A percentile compares a stretch with the other conserved stretches of the same genome.
These are phyloP conservation scores for Phalaenopsis aphrodite DNA, from an alignment of 106 monocot species.

Conservation along the genomic window DNA sequence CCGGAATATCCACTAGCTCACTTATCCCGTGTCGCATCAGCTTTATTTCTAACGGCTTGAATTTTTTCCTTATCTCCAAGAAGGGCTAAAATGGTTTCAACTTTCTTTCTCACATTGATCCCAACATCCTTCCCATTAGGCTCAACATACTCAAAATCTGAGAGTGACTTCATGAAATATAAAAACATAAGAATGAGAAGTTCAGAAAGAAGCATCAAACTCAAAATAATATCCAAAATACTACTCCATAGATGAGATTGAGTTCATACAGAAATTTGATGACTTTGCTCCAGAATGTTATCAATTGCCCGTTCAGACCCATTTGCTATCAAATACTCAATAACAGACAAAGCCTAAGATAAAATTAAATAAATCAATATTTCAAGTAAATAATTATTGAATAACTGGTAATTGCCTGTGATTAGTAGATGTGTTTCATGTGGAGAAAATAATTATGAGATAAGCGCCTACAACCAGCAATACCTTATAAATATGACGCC, in stretches of 20 bases:
- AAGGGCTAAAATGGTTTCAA: slow-evolving; percentile 65
- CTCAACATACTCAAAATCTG: slow-evolving; percentile 84
- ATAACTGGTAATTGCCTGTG: neutral
- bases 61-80: slow-evolving; percentile 79
- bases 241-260: neutral
- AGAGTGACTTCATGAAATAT: slow-evolving; percentile 51
- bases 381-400: neutral
- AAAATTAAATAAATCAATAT: neutral
- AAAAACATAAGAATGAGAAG: slow-evolving; percentile 3
- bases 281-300: slow-evolving; percentile 76
- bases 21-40: slow-evolving; percentile 85
- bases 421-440: slow-evolving; percentile 2
- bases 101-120: slow-evolving; percentile 90
- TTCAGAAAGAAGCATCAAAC: neutral
- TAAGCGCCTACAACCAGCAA: slow-evolving; percentile 5
- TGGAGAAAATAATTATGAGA: neutral
- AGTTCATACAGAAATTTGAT: slow-evolving; percentile 66
- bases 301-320: slow-evolving; percentile 86
- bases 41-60: slow-evolving; percentile 75
- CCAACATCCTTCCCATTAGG: slow-evolving; percentile 95
- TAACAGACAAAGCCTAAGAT: slow-evolving; percentile 71
- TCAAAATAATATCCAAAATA: neutral
- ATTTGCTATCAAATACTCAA: slow-evolving; percentile 90
- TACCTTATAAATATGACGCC: slow-evolving; percentile 94
- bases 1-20: slow-evolving; percentile 24